Conservation (phyloP, 352 stramenopile species). For the Globisporangium paroecandrum region DNA sequence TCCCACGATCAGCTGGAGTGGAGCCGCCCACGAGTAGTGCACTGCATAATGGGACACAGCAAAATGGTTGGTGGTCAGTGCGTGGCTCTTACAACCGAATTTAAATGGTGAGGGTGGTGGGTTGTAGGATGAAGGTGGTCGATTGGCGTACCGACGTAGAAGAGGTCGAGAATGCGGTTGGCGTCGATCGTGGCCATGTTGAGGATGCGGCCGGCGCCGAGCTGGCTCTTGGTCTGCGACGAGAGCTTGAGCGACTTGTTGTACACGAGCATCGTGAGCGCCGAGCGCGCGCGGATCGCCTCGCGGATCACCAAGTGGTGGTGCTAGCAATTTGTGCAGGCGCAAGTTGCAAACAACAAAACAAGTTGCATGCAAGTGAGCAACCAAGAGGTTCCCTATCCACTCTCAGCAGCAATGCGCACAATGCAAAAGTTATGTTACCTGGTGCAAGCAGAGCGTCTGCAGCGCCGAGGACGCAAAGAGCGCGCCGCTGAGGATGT, state of each 20-base stretch:
- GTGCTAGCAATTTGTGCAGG: constrained; percentile 29
- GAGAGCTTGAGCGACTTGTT: constrained; percentile 56
- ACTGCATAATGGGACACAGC: constrained; percentile 19
- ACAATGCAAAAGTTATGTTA: not conserved
- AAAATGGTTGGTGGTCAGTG: not conserved
- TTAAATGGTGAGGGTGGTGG: not conserved
- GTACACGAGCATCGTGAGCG: constrained; percentile 65
- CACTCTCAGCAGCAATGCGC: not conserved
- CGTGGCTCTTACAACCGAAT: not conserved
- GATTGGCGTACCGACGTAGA: constrained; percentile 33
- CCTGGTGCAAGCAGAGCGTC: constrained; percentile 61
- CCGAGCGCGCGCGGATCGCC: constrained; percentile 58
- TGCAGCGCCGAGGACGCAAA: constrained; percentile 47
- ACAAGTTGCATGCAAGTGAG: not conserved
- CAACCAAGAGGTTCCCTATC: not conserved
- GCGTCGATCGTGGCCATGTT: constrained; percentile 95
- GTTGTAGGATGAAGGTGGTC: not conserved
- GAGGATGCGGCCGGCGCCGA: constrained; percentile 82
- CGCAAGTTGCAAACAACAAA: not conserved
- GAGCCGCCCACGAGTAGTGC: constrained; percentile 62
- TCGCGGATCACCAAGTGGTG: constrained; percentile 63
- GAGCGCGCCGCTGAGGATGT: constrained; percentile 44
- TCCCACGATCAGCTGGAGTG: constrained; percentile 53
- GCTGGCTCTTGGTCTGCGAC: constrained; percentile 47
- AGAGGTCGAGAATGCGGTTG: constrained; percentile 86